Percentiles rank a stretch among this genome's conserved stretches.
Conservation (phyloP, 345 rosid genomes). For the Orychophragmus violaceus region DNA sequence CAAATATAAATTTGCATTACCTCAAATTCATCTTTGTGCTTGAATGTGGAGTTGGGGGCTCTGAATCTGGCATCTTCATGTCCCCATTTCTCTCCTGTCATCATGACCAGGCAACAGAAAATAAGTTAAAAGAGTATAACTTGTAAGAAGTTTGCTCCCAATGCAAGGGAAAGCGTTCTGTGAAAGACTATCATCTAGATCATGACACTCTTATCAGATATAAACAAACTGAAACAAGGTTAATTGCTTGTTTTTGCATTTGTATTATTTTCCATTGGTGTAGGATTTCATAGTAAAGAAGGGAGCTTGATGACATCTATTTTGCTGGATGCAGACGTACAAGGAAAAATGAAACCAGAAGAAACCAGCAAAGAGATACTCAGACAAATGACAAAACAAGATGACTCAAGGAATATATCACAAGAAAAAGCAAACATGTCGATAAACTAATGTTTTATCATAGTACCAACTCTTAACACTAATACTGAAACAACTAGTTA, state of each 20-base stretch:
- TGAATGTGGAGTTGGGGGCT: slow-evolving; percentile 92
- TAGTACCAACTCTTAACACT: no score
- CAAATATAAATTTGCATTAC: slow-evolving; percentile 34
- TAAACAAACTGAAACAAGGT: background rate
- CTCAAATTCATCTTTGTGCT: slow-evolving; percentile 70
- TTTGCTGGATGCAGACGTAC: background rate
- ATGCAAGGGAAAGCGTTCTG: background rate
- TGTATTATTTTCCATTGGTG: background rate
- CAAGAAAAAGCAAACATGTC: background rate
- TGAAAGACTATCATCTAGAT: background rate
- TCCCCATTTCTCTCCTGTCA: slow-evolving; percentile 88
- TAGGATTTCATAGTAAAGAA: background rate
- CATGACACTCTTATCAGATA: background rate
- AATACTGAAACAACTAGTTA: slow-evolving; percentile 21
- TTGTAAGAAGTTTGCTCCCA: background rate
- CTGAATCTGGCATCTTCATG: slow-evolving; percentile 72
- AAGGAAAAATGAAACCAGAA: background rate
- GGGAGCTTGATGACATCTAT: background rate
- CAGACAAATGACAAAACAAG: background rate
- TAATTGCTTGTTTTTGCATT: background rate
- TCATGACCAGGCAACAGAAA: slow-evolving; percentile 9
- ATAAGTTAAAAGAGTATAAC: background rate
- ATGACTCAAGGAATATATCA: background rate
- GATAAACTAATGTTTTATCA: background rate
- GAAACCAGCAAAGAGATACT: background rate